Conservation (phyloP, 73 alveolate genomes). For the Paramecium primaurelia region DNA sequence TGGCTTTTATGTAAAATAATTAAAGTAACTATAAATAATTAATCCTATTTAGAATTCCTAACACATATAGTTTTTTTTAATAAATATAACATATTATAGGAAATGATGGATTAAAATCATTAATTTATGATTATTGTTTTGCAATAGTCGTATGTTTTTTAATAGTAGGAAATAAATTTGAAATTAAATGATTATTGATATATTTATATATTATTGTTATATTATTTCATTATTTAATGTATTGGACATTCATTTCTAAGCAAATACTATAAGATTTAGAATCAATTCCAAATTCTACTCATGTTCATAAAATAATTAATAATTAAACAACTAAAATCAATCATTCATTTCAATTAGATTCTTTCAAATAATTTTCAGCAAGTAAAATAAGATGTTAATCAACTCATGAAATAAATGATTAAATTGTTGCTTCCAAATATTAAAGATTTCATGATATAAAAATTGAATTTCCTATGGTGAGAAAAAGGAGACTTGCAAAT, state of each 20-base stretch:
- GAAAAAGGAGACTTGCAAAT: not conserved
- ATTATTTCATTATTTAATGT: not conserved
- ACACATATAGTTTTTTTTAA: not conserved
- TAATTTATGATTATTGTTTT: conserved; percentile 4
- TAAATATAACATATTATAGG: not conserved
- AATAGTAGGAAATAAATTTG: conserved; percentile 13
- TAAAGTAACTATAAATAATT: not conserved
- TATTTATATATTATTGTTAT: not conserved
- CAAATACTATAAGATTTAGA: not conserved
- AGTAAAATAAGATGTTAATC: not conserved
- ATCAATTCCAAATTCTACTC: not conserved
- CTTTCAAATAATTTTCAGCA: not conserved
- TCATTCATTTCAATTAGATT: not conserved
- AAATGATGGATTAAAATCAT: not conserved
- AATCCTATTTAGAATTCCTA: not conserved
- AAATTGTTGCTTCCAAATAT: not conserved
- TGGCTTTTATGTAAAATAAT: not conserved
- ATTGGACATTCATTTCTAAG: not conserved
- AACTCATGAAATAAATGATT: not conserved
- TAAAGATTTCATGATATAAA: not conserved
- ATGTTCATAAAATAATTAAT: not conserved
- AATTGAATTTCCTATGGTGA: not conserved
- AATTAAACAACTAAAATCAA: not conserved
- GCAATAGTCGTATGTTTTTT: not conserved
- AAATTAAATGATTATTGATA: not conserved